Evolutionary conservation across 2,329 filamentous ascomycete species (phyloP), one percentile per base, ranked within the genome.

Genomic region (Cytospora piceicola): DNA sequence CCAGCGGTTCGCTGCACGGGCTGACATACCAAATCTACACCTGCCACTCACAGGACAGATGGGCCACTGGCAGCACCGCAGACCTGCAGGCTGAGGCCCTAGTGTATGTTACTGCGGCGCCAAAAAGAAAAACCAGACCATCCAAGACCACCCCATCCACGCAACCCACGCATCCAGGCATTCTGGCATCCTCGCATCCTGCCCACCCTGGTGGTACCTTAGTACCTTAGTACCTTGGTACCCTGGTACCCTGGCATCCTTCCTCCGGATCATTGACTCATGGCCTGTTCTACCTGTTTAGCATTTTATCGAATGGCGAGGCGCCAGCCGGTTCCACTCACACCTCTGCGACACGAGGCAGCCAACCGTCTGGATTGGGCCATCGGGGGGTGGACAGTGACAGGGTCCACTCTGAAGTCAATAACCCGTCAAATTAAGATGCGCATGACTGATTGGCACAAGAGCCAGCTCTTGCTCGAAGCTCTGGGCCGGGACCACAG

Each of bases 51-150:
- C n/a, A 24, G n/a, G 34, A 12, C 34, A 36, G 55, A 42, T 24
- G 29, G 42, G 54, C 53, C 58, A 61, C 59, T 66, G 58, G 58
- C 58, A 56, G 30, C 57, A 58, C 46, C 24, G n/a, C 55, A 52
- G 52, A 34, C 56, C 66, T 67, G 66, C 66, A 67, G 66, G 51
- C 61, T 56, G 46, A 49, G n/a, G 42, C 42, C 46, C 66, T 67
- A n/a, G n/a, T n/a, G n/a, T n/a, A n/a, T n/a, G n/a, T n/a, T n/a
- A 67, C 63, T 67, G 66, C 66, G 55, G 66, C 66, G 66, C 66
- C 63, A 67, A 67, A 61, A 52, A 60, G 58, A 61, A 53, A 63
- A 63, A 55, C 63, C 63, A 54, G 46, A 58, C 58, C 58, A 57
- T 60, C 63, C 59, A 54, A 49, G 24, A 22, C 42, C 9, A 22